Evolutionary conservation across 179 eudicot species (phyloP).

Genomic region (Amaranthus tricolor): DNA sequence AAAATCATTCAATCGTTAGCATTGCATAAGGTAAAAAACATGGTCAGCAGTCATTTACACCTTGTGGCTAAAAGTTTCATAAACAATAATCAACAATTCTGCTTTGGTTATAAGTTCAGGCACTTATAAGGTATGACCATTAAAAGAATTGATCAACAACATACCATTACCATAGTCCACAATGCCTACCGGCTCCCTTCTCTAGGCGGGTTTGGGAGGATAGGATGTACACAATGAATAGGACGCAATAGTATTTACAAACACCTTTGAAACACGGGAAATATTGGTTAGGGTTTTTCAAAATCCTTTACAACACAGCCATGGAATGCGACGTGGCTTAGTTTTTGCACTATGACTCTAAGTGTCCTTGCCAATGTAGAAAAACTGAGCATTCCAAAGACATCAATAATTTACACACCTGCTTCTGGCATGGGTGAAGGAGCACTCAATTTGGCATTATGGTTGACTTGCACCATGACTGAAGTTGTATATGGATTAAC

Average conservation of each 20-base stretch:
- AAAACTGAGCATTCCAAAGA: not conserved
- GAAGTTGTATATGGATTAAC: constrained; percentile 57
- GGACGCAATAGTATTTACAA: too few species aligned
- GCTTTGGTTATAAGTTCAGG: not conserved
- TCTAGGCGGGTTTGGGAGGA: too few species aligned
- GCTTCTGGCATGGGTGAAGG: constrained; percentile 56
- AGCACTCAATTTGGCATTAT: constrained; percentile 49
- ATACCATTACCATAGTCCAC: not conserved
- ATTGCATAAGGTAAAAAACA: not conserved
- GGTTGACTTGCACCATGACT: constrained; percentile 51
- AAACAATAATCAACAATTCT: not conserved
- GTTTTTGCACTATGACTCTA: not conserved
- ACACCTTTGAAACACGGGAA: too few species aligned
- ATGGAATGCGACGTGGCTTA: too few species aligned
- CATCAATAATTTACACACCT: constrained; percentile 43
- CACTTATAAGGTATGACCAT: not conserved
- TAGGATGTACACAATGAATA: too few species aligned
- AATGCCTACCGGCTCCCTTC: too few species aligned
- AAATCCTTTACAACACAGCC: too few species aligned
- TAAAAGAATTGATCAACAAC: not conserved
- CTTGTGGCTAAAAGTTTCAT: not conserved
- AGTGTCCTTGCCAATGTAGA: not conserved
- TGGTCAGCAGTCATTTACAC: not conserved
- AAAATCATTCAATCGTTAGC: constrained; percentile 1
- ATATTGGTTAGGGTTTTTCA: too few species aligned